Evolutionary conservation across 2,329 filamentous ascomycete genomes (phyloP).

Genomic region (Zymoseptoria pseudotritici): DNA sequence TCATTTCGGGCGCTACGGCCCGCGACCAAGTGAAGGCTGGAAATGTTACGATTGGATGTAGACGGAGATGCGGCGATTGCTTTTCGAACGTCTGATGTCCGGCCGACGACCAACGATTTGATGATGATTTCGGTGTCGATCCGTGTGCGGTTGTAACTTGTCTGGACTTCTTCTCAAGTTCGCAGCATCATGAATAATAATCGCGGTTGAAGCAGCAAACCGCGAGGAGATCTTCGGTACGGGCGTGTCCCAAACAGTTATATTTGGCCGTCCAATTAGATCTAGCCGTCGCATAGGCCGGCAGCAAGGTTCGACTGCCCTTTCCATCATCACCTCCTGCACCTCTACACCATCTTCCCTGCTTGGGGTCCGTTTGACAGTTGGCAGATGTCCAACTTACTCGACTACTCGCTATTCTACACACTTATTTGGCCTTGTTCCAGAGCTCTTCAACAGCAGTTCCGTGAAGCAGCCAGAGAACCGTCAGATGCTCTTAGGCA

Average conservation of each 20-base stretch:
- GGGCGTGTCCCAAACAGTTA: background rate
- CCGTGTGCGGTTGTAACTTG: background rate
- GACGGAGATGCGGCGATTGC: too few species aligned
- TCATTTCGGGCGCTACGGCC: background rate
- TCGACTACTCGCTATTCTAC: background rate
- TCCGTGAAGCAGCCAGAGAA: background rate
- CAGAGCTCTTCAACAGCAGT: background rate
- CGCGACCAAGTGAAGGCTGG: too few species aligned
- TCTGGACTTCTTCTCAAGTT: background rate
- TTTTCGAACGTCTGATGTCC: background rate
- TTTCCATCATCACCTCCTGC: background rate
- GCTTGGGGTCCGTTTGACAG: background rate
- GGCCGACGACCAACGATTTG: background rate
- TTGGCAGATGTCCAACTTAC: background rate
- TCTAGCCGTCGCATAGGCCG: background rate
- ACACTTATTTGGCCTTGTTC: background rate
- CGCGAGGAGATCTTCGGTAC: background rate
- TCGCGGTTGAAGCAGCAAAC: background rate
- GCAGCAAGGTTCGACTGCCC: background rate
- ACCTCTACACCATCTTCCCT: background rate
- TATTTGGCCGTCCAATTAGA: background rate
- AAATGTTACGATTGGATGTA: too few species aligned
- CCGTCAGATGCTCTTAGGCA: too few species aligned
- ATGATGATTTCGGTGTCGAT: background rate
- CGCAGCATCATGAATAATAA: too few species aligned